A percentile compares a stretch with the other conserved stretches of the same genome.
phyloP scores from a whole-genome alignment of 257 asterid species.

The Perilla frutescens region DNA sequence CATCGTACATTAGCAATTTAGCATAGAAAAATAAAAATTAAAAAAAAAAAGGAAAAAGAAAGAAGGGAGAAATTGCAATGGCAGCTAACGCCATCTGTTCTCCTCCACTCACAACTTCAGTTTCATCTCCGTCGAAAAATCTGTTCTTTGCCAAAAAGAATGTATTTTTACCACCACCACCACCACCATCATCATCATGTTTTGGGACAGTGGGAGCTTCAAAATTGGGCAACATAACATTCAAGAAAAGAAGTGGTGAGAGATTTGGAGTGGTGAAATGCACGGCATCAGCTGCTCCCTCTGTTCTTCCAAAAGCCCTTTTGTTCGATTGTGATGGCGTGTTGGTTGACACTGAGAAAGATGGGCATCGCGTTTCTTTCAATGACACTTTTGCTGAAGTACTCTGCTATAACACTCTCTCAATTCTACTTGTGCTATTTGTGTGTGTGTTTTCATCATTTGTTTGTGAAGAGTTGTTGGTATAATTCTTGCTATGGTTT shows the following conservation, averaged over 20 bases:
- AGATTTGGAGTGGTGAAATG: constrained; percentile 49
- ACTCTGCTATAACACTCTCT: not conserved
- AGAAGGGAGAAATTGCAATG: constrained; percentile 37
- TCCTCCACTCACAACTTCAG: constrained; percentile 49
- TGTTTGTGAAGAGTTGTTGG: too few species aligned
- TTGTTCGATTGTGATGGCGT: constrained; percentile 98
- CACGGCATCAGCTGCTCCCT: constrained; percentile 56
- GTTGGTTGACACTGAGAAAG: constrained; percentile 97
- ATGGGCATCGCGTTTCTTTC: constrained; percentile 95
- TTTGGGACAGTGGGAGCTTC: constrained; percentile 34
- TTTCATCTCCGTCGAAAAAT: constrained; percentile 36
- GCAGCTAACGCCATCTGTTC: constrained; percentile 51
- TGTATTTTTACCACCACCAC: constrained; percentile 34
- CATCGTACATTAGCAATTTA: constrained; percentile 16
- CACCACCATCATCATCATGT: constrained; percentile 35
- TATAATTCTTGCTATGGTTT: not conserved
- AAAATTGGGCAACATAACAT: constrained; percentile 24
- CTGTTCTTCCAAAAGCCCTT: constrained; percentile 76
- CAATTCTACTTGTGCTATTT: not conserved
- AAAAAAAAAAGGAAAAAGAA: too few species aligned
- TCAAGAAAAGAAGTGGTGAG: constrained; percentile 36
- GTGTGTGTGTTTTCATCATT: not conserved
- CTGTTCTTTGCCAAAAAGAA: constrained; percentile 36
- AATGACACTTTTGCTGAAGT: constrained; percentile 94
- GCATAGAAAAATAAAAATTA: not conserved